These are phyloP conservation scores for Penicillium occitanis DNA, from an alignment of 2,329 filamentous ascomycete species.

Conservation along the genomic window DNA sequence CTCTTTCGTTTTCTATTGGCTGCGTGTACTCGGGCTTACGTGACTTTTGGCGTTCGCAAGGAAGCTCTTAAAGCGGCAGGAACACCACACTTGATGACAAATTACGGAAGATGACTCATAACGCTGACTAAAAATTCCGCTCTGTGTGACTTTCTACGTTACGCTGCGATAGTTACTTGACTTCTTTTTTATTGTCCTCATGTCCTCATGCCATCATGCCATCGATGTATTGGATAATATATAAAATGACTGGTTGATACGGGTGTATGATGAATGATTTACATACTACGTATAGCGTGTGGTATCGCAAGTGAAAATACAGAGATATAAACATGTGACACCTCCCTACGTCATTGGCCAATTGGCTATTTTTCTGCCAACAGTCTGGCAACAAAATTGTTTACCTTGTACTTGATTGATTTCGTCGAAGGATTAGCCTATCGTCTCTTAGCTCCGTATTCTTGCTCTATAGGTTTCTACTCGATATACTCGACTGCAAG, in stretches of 20 bases:
- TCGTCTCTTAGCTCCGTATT: background rate
- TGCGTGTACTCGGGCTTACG: background rate
- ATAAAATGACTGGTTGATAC: too few relatives aligned
- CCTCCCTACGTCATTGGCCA: conserved; percentile 4
- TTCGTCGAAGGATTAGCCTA: background rate
- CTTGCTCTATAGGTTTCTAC: background rate
- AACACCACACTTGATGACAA: background rate
- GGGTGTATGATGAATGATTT: background rate
- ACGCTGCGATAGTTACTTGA: background rate
- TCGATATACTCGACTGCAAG: background rate
- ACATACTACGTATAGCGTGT: background rate
- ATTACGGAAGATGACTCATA: background rate
- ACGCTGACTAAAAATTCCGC: background rate
- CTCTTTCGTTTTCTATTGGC: background rate
- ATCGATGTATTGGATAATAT: background rate
- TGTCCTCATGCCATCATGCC: background rate
- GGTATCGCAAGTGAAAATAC: background rate
- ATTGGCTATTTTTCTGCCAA: background rate
- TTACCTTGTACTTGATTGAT: background rate
- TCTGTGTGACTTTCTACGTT: background rate
- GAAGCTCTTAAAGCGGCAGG: background rate
- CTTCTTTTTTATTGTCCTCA: background rate
- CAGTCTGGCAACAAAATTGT: background rate
- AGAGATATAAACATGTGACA: background rate
- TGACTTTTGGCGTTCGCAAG: background rate